These are phyloP conservation scores for Melampsora americana DNA, from an alignment of 1,284 basidiomycete species.

Conservation along the genomic window DNA sequence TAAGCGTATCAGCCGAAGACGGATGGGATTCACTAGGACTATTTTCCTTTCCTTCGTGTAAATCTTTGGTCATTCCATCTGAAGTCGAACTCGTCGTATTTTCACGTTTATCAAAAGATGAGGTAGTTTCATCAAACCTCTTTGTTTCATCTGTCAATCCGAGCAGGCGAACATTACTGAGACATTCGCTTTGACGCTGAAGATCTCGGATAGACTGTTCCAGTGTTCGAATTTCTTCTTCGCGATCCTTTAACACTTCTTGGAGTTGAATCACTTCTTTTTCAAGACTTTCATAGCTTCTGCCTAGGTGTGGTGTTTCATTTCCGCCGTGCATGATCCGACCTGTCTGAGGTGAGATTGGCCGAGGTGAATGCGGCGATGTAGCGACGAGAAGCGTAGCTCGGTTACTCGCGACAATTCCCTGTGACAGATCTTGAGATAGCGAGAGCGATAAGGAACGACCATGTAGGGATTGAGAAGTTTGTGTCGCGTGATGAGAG, in stretches of 20 bases:
- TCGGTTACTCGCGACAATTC: neutral
- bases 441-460: slow-evolving; percentile 11
- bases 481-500: neutral
- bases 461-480: neutral
- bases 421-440: neutral
- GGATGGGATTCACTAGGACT: no score
- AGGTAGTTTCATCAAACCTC: slow-evolving; percentile 1
- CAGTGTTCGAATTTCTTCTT: slow-evolving; percentile 74
- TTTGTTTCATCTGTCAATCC: slow-evolving; percentile 45
- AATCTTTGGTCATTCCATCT: neutral
- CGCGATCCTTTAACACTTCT: slow-evolving; percentile 76
- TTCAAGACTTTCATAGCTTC: slow-evolving; percentile 66
- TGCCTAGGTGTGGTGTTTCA: slow-evolving; percentile 34
- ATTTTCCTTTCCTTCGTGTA: neutral
- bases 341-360: neutral
- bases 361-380: neutral
- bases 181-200: neutral
- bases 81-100: neutral
- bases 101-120: slow-evolving; percentile 57
- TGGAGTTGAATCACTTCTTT: slow-evolving; percentile 87
- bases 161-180: no score
- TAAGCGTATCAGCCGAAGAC: neutral
- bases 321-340: no score
- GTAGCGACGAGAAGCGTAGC: neutral
- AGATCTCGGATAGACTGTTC: slow-evolving; percentile 53